Evolutionary conservation across 495 filamentous ascomycete genomes (phyloP), one percentile per base, ranked within the genome.

Genomic region (Filosporella fistucella): DNA sequence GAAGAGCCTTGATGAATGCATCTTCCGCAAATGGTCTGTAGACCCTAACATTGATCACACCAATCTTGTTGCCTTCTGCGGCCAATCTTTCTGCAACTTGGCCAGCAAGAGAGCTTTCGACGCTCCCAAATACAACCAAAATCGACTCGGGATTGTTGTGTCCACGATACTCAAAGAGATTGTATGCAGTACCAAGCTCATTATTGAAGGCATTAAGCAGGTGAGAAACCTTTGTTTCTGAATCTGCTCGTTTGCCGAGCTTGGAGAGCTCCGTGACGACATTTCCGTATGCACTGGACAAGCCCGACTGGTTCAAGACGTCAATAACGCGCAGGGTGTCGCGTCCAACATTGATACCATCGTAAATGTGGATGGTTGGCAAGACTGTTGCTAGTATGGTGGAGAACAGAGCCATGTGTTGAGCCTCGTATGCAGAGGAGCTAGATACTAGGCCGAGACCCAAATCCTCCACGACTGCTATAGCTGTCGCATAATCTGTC

Each of bases 11-110:
- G 39, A 96, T 72, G 72, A 98, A 98, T 44, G 86, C 87, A 56
- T 93, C 86, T 68, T 98, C 93, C 21, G 89, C 79, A 62, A 98
- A 97, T 1, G 93, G 93, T 23, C 90, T 80, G 71, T 96, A 97
- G 41, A 98, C 76, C 46, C 93, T 84, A 40, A 97, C 91, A 54
- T 86, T 90, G 56, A 98, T 69, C 16, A 90, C 87, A 50, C 93
- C 93, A 45, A 96, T 77, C 61, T 81, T 84, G 44, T 77, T 73
- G 53, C 83, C 89, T 48, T 81, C 73, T 53, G 79, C 78, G 20
- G 81, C 75, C 42, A 97, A 69, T 18, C 80, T 80, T 26, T 78
- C 68, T 2, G 88, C 86, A 41, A 97, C 80, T 66, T 95, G 90
- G 44, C 84, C 78, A 54, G 87, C 81, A 38, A 97, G 70, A 48